Conservation (phyloP, 225 moss, liverwort and hornwort species). For the Polytrichum formosum region DNA sequence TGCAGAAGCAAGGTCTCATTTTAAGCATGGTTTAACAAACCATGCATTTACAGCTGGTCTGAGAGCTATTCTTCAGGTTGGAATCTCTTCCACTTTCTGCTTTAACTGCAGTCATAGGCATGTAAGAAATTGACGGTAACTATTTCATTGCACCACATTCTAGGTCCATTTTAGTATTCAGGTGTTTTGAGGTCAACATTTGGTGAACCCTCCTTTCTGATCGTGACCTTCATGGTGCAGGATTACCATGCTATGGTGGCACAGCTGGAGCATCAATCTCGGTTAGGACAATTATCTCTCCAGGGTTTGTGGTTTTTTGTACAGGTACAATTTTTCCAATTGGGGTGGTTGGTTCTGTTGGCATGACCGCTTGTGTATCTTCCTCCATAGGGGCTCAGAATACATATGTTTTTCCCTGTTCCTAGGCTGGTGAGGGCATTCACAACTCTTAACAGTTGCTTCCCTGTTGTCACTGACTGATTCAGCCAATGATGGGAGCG, state of each 20-base stretch:
- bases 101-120: too few species aligned
- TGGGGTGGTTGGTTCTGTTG: too few species aligned
- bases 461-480: neutral
- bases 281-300: slow-evolving; percentile 75
- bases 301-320: slow-evolving; percentile 98
- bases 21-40: slow-evolving; percentile 84
- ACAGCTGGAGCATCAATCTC: slow-evolving; percentile 95
- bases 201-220: neutral
- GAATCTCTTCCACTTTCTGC: neutral
- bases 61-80: slow-evolving; percentile 83
- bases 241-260: slow-evolving; percentile 99
- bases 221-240: slow-evolving; percentile 30
- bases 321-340: slow-evolving; percentile 40
- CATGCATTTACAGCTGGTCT: slow-evolving; percentile 93
- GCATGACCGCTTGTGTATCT: too few species aligned
- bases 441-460: neutral
- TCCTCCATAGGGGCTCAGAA: too few species aligned
- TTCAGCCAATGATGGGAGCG: slow-evolving; percentile 90
- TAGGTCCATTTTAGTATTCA: too few species aligned
- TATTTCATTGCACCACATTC: too few species aligned
- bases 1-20: slow-evolving; percentile 75
- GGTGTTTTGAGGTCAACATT: too few species aligned
- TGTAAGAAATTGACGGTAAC: too few species aligned
- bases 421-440: too few species aligned
- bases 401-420: too few species aligned